Evolutionary conservation across 1,284 basidiomycete species (phyloP).

Genomic region (Apiotrichum akiyoshidainum): DNA sequence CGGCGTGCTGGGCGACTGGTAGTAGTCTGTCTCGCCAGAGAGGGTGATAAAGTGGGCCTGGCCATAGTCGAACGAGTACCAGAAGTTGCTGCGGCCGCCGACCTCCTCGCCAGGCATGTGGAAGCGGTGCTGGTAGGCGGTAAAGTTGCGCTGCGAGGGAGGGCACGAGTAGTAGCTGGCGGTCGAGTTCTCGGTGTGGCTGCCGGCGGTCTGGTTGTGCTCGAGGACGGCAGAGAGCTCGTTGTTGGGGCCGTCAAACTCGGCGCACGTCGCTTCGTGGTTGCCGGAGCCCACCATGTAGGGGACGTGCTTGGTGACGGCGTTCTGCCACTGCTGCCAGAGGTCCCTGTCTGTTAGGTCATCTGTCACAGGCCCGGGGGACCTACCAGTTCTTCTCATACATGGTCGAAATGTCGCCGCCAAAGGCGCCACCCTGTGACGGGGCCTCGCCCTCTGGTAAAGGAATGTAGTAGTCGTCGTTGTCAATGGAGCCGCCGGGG

Average conservation of each 20-base stretch:
- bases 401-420: constrained; percentile 30
- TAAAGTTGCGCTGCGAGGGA: constrained; percentile 27
- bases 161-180: constrained; percentile 31
- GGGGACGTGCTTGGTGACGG: constrained; percentile 36
- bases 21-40: constrained; percentile 28
- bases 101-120: constrained; percentile 31
- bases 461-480: constrained; percentile 25
- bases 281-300: constrained; percentile 30
- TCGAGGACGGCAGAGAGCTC: constrained; percentile 22
- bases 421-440: constrained; percentile 28
- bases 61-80: constrained; percentile 35
- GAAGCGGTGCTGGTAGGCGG: constrained; percentile 35
- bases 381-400: too few species aligned
- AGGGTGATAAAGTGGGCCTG: constrained; percentile 30
- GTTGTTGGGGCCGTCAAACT: constrained; percentile 30
- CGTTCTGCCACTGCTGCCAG: constrained; percentile 44
- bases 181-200: constrained; percentile 5
- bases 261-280: constrained; percentile 25
- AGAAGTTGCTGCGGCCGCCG: constrained; percentile 28
- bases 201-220: constrained; percentile 14
- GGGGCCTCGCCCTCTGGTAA: constrained; percentile 29
- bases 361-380: too few species aligned
- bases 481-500: constrained; percentile 15
- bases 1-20: constrained; percentile 24
- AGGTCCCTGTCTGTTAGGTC: constrained; percentile 42